Base-by-base conservation (phyloP, 2,329 filamentous ascomycete genomes). In the Zasmidium angulare region DNA sequence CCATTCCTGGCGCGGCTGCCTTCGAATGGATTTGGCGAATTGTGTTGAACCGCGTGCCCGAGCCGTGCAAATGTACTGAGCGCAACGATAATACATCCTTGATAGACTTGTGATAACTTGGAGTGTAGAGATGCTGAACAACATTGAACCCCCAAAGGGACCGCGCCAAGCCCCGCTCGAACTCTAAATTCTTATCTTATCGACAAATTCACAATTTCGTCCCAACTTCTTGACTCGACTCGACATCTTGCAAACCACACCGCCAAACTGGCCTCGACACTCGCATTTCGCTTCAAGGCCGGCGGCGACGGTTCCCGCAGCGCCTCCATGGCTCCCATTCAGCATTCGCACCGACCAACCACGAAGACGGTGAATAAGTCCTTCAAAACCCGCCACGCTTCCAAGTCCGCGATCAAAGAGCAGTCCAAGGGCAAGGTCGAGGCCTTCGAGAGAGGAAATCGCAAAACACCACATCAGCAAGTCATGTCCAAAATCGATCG, bases 401-500 rank as follows among this genome's bases (percentile, higher is more conserved):
- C 90, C 63, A 98, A 98, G 77, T 87, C 90, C 71, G 85, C 91
- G 59, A 77, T 97, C 72, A 91, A 95, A 74, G 91, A 96, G 65
- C 82, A 86, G 66, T 84, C 87, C 60, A 98, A 98, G 82, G 93
- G 93, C 73, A 95, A 95, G 76, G 84, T 93, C 52, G 88, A 87
- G 68, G 72, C 82, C 56, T 79, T 85, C 70, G 90, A 96, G 72
- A 56, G 50, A 50, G 64, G 63, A 4, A 81, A 82, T 69, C 87
- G 93, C 71, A 96, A 91, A 76, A 96, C 93, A 17, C 91, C 91
- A 56, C 91, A 96, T 75, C 95, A 99, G 75, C 91, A 96, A 79
- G 86, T 97, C 78, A 93, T 97, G 90, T 96, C 92, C 60, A 99
- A 98, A 78, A 85, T 99, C 75, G 92, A 96, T 77, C 89, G 95